Conservation (phyloP, 2,329 filamentous ascomycete species). For the Nothophaeocryptopus gaeumannii region DNA sequence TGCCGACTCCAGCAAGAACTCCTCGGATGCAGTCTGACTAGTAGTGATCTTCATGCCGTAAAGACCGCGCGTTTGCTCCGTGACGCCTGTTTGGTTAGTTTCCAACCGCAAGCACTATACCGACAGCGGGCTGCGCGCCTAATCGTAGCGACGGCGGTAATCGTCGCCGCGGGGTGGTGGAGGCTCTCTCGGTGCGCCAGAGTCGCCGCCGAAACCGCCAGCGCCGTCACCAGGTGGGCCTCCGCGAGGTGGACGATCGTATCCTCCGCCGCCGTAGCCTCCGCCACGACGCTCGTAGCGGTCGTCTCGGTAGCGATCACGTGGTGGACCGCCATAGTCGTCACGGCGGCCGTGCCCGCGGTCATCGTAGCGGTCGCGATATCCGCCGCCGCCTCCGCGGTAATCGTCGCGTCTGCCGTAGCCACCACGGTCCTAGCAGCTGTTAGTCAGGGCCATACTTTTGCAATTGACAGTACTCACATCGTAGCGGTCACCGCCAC, state of each 20-base stretch:
- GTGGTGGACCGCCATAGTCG: slow-evolving; percentile 43
- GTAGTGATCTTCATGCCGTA: slow-evolving; percentile 21
- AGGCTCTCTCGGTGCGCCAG: slow-evolving; percentile 26
- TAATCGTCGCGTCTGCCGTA: slow-evolving; percentile 49
- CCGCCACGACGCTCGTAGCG: slow-evolving; percentile 31
- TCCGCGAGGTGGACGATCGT: slow-evolving; percentile 33
- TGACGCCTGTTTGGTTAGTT: slow-evolving; percentile 27
- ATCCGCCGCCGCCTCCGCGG: slow-evolving; percentile 47
- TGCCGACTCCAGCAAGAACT: slow-evolving; percentile 28
- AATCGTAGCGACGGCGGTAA: slow-evolving; percentile 36
- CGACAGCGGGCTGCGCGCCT: slow-evolving; percentile 18
- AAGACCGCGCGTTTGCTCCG: slow-evolving; percentile 17
- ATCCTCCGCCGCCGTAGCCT: slow-evolving; percentile 28
- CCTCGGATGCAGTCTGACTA: slow-evolving; percentile 26
- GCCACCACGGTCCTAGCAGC: slow-evolving; percentile 32
- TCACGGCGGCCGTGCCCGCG: slow-evolving; percentile 60
- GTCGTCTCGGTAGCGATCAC: slow-evolving; percentile 48
- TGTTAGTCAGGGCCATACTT: slow-evolving; percentile 1
- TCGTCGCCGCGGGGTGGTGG: slow-evolving; percentile 35
- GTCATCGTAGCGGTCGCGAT: slow-evolving; percentile 61
- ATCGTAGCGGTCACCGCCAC: slow-evolving; percentile 49
- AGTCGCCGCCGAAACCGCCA: slow-evolving; percentile 26
- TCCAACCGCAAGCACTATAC: slow-evolving; percentile 19
- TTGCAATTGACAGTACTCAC: slow-evolving; percentile 22
- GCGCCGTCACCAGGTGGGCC: slow-evolving; percentile 26